phyloP scores from a whole-genome alignment of 139 green algal species.

The Chlorella sp. region DNA sequence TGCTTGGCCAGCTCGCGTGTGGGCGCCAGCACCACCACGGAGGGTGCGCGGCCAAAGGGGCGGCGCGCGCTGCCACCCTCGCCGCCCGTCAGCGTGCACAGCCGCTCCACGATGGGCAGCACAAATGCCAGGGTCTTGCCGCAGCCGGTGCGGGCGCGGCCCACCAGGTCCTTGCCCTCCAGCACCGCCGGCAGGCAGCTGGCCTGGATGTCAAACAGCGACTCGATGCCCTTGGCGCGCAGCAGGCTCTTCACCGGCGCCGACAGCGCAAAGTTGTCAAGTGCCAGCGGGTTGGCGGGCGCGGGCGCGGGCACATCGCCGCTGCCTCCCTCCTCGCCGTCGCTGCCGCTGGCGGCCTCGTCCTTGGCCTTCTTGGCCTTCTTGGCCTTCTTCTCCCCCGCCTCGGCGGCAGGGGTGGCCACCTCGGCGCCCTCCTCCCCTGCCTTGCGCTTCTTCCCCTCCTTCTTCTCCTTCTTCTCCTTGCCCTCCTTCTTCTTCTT shows the following conservation, averaged over 20 bases:
- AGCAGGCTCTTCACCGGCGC: slow-evolving; percentile 80
- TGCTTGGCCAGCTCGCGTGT: slow-evolving; percentile 99
- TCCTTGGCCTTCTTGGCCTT: slow-evolving; percentile 35
- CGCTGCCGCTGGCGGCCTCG: neutral
- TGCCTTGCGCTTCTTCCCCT: slow-evolving; percentile 39
- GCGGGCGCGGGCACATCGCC: slow-evolving; percentile 7
- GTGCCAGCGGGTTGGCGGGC: slow-evolving; percentile 57
- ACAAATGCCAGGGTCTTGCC: slow-evolving; percentile 99
- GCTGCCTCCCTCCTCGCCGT: slow-evolving; percentile 3
- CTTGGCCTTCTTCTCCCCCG: slow-evolving; percentile 31
- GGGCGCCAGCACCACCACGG: slow-evolving; percentile 92
- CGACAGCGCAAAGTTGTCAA: slow-evolving; percentile 88
- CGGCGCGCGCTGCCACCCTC: slow-evolving; percentile 2
- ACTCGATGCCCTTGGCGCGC: slow-evolving; percentile 83
- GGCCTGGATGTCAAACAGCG: slow-evolving; percentile 96
- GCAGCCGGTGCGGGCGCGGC: slow-evolving; percentile 91
- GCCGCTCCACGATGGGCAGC: slow-evolving; percentile 93
- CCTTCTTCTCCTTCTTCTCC: slow-evolving; percentile 33
- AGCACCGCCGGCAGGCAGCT: slow-evolving; percentile 81
- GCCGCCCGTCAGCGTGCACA: slow-evolving; percentile 41
- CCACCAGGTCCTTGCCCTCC: slow-evolving; percentile 91
- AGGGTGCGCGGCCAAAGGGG: slow-evolving; percentile 63
- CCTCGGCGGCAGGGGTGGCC: neutral
- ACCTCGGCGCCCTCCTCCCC: neutral
- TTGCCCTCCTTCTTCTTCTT: slow-evolving; percentile 39